Evolutionary conservation across 2,329 filamentous ascomycete genomes (phyloP).

Genomic region (Diaporthe ilicicola): DNA sequence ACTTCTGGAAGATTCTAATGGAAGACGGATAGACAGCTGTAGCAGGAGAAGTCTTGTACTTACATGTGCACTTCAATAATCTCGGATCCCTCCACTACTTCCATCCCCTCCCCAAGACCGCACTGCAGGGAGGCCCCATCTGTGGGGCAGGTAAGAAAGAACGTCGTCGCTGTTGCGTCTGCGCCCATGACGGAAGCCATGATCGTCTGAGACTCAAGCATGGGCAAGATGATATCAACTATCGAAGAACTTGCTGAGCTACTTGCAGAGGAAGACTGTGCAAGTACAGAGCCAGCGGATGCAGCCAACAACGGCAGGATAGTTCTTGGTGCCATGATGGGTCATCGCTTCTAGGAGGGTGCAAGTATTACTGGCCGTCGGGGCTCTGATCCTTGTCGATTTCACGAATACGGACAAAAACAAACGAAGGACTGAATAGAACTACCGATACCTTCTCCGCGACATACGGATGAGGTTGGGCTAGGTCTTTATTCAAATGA

Average conservation of each 20-base stretch:
- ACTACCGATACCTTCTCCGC: not conserved
- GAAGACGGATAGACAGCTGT: too few species aligned
- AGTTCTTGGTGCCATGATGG: constrained; percentile 1
- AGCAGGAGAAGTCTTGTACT: too few species aligned
- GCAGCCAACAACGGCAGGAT: constrained; percentile 21
- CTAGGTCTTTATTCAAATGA: not conserved
- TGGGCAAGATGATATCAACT: constrained; percentile 35
- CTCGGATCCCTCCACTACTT: constrained; percentile 36
- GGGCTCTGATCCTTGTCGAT: not conserved
- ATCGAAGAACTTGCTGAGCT: constrained; percentile 25
- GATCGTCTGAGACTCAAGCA: constrained; percentile 32
- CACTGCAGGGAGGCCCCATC: constrained; percentile 33
- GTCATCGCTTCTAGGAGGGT: not conserved
- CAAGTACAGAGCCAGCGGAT: constrained; percentile 9
- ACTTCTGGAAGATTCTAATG: too few species aligned
- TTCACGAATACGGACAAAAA: not conserved
- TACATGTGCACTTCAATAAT: constrained; percentile 33
- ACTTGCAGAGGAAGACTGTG: constrained; percentile 3
- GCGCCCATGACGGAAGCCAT: constrained; percentile 39
- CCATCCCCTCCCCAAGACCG: constrained; percentile 34
- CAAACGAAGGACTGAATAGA: not conserved
- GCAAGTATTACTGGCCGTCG: not conserved
- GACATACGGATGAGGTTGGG: not conserved
- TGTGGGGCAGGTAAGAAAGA: constrained; percentile 36
- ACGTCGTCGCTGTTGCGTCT: constrained; percentile 37